phyloP scores from a whole-genome alignment of 352 stramenopile species.

The Phytophthora citricola region DNA sequence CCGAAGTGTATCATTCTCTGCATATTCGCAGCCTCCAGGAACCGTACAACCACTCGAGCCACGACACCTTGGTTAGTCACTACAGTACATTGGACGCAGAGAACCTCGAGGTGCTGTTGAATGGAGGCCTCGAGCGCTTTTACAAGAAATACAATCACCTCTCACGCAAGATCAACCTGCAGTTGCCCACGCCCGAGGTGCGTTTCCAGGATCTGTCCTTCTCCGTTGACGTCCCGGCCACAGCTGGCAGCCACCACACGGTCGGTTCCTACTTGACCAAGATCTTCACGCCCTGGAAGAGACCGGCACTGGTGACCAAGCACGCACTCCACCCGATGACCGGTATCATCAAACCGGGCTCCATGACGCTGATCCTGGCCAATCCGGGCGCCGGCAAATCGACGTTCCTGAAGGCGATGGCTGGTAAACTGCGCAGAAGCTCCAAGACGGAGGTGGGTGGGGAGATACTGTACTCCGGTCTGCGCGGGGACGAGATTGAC shows the following conservation, averaged over 20 bases:
- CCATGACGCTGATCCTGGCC: conserved; percentile 42
- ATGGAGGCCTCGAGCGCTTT: conserved; percentile 55
- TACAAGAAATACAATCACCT: conserved; percentile 32
- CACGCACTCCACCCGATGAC: conserved; percentile 68
- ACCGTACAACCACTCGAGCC: conserved; percentile 55
- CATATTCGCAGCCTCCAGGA: conserved; percentile 77
- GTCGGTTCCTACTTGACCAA: conserved; percentile 33
- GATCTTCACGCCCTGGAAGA: conserved; percentile 62
- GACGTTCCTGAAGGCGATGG: conserved; percentile 72
- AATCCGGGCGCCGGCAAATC: conserved; percentile 67
- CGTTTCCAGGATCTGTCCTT: conserved; percentile 26
- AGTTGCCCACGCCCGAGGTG: conserved; percentile 22
- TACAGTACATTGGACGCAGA: conserved; percentile 47
- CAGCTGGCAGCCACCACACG: conserved; percentile 47
- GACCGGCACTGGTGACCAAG: conserved; percentile 44
- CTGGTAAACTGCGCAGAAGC: conserved; percentile 63
- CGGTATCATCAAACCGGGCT: conserved; percentile 69
- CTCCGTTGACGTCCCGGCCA: conserved; percentile 39
- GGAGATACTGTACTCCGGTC: conserved; percentile 57
- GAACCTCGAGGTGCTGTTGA: conserved; percentile 64
- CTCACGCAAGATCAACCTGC: conserved; percentile 25
- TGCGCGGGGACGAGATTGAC: conserved; percentile 54
- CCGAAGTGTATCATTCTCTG: conserved; percentile 62
- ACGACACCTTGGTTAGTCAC: conserved; percentile 27
- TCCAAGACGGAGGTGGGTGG: conserved; percentile 39